These are phyloP conservation scores for Starmerella vaccinii DNA, from an alignment of 805 yeast genomes.

Conservation along the genomic window DNA sequence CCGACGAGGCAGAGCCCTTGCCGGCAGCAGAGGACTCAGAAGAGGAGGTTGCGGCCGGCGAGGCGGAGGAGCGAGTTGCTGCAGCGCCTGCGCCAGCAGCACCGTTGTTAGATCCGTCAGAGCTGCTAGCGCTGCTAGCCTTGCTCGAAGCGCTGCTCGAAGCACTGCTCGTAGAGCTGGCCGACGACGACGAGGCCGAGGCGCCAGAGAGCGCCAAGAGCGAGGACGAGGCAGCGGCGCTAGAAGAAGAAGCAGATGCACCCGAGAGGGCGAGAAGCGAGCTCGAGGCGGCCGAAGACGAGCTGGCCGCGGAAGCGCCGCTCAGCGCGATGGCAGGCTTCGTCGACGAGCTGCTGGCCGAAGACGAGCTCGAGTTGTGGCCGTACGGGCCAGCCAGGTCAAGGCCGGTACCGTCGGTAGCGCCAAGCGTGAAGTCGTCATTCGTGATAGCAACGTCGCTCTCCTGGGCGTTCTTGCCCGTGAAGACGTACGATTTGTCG, in stretches of 20 bases:
- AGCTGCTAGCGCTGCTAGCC: background rate
- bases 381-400: slow-evolving; percentile 32
- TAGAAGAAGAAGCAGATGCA: slow-evolving; percentile 8
- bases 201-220: slow-evolving; percentile 6
- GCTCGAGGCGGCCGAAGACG: slow-evolving; percentile 9
- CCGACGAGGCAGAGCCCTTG: background rate
- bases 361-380: slow-evolving; percentile 11
- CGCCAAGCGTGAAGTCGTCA: slow-evolving; percentile 49
- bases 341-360: slow-evolving; percentile 14
- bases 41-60: background rate
- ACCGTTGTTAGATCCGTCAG: slow-evolving; percentile 7
- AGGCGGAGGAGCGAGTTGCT: slow-evolving; percentile 1
- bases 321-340: slow-evolving; percentile 8
- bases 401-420: slow-evolving; percentile 55
- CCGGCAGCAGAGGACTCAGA: background rate
- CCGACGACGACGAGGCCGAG: slow-evolving; percentile 14
- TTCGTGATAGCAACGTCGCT: slow-evolving; percentile 52
- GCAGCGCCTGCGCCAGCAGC: slow-evolving; percentile 8
- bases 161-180: background rate
- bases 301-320: slow-evolving; percentile 13
- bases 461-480: slow-evolving; percentile 37
- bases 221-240: slow-evolving; percentile 8
- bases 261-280: slow-evolving; percentile 1
- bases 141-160: slow-evolving; percentile 11
- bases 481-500: slow-evolving; percentile 44